These are phyloP conservation scores for Lolium perenne DNA, from an alignment of 176 grass and related monocot genomes.

Conservation along the genomic window DNA sequence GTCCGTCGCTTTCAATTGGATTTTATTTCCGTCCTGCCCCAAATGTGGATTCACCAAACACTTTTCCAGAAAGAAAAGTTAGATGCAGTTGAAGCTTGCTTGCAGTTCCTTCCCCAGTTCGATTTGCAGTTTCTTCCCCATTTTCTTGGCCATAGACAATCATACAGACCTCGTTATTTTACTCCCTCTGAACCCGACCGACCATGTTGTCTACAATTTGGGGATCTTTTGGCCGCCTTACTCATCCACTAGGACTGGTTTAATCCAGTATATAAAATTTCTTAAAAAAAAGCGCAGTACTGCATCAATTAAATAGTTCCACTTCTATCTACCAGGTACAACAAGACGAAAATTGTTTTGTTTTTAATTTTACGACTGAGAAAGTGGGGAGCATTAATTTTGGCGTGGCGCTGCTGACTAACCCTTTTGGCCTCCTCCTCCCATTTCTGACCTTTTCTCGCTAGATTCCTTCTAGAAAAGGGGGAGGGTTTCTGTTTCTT, in stretches of 20 bases:
- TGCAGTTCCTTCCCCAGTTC: neutral
- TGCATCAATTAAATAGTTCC: constrained; percentile 5
- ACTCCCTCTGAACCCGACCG: neutral
- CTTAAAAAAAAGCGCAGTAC: neutral
- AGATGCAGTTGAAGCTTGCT: neutral
- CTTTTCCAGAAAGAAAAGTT: neutral
- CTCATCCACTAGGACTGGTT: neutral
- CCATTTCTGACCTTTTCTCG: neutral
- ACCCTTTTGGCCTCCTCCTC: too few species aligned
- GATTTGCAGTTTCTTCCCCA: neutral
- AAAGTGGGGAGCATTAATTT: neutral
- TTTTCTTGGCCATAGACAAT: neutral
- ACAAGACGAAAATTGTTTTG: neutral
- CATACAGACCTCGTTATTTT: neutral
- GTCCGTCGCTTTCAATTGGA: neutral
- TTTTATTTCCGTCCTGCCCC: neutral
- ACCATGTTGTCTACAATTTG: neutral
- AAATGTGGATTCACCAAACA: neutral
- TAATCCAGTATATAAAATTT: neutral
- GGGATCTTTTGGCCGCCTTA: neutral
- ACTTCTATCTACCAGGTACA: neutral
- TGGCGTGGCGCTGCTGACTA: neutral
- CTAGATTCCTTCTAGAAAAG: neutral
- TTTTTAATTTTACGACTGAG: neutral
- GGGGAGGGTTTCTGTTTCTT: neutral